Percentiles rank a stretch among this genome's conserved stretches.
phyloP scores from a whole-genome alignment of 2,329 filamentous ascomycete genomes.

The Aspergillus intermedius region DNA sequence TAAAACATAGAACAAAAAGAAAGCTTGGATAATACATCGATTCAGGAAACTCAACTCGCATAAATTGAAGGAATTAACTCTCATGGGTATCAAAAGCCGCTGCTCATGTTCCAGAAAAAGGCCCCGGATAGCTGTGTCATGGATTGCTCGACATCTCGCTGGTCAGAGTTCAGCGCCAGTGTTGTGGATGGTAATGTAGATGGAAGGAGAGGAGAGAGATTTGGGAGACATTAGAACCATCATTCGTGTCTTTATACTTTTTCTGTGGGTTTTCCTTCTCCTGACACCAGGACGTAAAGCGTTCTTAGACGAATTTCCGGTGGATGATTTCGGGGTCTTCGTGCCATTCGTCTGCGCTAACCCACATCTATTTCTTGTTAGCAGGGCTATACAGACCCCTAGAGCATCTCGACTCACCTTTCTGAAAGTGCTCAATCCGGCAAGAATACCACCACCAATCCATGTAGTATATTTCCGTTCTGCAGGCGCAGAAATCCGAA shows the following conservation, averaged over 20 bases:
- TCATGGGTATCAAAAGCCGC: conserved; percentile 27
- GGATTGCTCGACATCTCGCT: background rate
- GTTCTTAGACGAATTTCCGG: conserved; percentile 77
- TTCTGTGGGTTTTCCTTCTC: background rate
- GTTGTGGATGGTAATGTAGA: background rate
- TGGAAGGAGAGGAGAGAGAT: background rate
- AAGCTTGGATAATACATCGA: too few species aligned
- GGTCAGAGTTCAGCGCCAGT: too few species aligned
- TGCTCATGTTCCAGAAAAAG: conserved; percentile 1
- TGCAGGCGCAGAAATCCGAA: conserved; percentile 97
- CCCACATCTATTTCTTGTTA: conserved; percentile 76
- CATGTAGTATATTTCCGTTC: conserved; percentile 98
- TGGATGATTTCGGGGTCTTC: conserved; percentile 99
- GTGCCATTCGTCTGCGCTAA: conserved; percentile 99
- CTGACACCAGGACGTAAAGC: background rate
- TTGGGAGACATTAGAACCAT: background rate
- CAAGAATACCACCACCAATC: conserved; percentile 97
- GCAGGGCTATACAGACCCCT: background rate
- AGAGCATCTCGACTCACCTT: conserved; percentile 58
- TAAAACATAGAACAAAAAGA: too few species aligned
- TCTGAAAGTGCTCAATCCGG: conserved; percentile 93
- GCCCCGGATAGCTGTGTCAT: conserved; percentile 2
- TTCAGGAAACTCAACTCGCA: background rate
- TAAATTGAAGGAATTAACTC: background rate
- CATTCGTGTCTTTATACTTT: background rate